Base-by-base conservation (phyloP, 2,329 filamentous ascomycete genomes). In the Cladobotryum mycophilum region DNA sequence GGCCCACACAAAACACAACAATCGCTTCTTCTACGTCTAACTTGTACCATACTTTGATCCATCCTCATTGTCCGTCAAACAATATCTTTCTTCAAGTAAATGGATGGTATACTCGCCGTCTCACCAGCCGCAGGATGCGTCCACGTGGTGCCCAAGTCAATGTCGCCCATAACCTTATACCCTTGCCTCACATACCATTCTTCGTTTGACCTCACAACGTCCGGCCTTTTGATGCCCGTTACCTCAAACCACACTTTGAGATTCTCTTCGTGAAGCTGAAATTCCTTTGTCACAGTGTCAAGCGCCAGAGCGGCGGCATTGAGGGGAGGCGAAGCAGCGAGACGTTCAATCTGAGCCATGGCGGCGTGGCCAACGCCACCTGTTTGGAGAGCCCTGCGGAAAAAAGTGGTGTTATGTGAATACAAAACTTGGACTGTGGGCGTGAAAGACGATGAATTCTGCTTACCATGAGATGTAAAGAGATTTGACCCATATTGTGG, bases 401-500 rank as follows among this genome's bases (percentile, higher is more conserved):
- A n/a, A n/a, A 18, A 25, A 25, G 35, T n/a, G 43, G 30, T 17
- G n/a, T n/a, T n/a, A n/a, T 36, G 13, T 15, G 40, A 12, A 14
- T 15, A 1, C 14, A 20, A 33, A 22, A 6, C 33, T 17, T 41
- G 17, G 30, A 7, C 7, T 25, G 7, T 7, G 7, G 4, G 13
- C 3, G 12, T n/a, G 20, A 15, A 22, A n/a, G 35, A 41, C 17
- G 15, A 14, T 2, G 4, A n/a, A 22, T n/a, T 3, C 6, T 14
- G 18, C 47, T 34, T 55, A 63, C 56, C 62, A 63, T 37, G 71
- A 73, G 49, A 74, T 63, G 57, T 69, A 74, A 15, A 74, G 63
- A 6, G 63, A 64, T 46, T 69, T 68, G 30, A 72, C 57, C 70
- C 70, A 73, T 34, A 67, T 58, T 4, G 66, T 67, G 12, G 56